Percentiles rank a stretch among this genome's conserved stretches.
Conservation (phyloP, 768 basidiomycete species). For the Leccinum disarticulatum region DNA sequence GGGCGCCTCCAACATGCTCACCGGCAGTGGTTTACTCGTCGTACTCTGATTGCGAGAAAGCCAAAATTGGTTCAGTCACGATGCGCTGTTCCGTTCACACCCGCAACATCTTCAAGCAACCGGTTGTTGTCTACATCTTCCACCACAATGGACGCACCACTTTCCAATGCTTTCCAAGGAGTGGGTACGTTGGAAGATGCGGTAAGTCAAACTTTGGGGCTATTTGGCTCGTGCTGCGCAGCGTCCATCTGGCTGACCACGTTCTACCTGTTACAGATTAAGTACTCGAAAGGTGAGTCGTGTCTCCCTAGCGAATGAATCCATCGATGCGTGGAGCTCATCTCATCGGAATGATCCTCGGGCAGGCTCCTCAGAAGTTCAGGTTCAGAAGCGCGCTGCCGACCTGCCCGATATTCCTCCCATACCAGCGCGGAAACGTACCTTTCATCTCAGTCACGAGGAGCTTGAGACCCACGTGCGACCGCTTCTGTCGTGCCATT, state of each 20-base stretch:
- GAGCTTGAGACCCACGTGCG: constrained; percentile 36
- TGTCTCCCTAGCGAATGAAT: not conserved
- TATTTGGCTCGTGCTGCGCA: not conserved
- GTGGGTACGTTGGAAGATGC: constrained; percentile 17
- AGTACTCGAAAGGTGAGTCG: constrained; percentile 23
- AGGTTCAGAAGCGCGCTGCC: constrained; percentile 12
- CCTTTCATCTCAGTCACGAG: constrained; percentile 33
- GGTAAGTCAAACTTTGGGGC: constrained; percentile 14
- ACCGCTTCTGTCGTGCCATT: constrained; percentile 37
- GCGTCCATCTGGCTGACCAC: not conserved
- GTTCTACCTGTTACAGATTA: constrained; percentile 12
- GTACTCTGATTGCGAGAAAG: not conserved
- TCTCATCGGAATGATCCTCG: not conserved
- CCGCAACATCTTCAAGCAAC: not conserved
- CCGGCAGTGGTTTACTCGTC: not conserved
- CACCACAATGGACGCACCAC: constrained; percentile 4
- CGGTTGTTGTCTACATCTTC: constrained; percentile 4
- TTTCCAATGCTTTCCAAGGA: not conserved
- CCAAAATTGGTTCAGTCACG: constrained; percentile 3
- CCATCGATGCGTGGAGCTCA: not conserved
- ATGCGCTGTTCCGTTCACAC: not conserved
- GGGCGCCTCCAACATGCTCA: constrained; percentile 1
- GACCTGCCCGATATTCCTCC: constrained; percentile 27
- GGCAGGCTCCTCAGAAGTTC: constrained; percentile 21
- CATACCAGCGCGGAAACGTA: constrained; percentile 33